Evolutionary conservation across 495 filamentous ascomycete species (phyloP), one percentile per base, ranked within the genome.

Genomic region (Apodospora peruviana): DNA sequence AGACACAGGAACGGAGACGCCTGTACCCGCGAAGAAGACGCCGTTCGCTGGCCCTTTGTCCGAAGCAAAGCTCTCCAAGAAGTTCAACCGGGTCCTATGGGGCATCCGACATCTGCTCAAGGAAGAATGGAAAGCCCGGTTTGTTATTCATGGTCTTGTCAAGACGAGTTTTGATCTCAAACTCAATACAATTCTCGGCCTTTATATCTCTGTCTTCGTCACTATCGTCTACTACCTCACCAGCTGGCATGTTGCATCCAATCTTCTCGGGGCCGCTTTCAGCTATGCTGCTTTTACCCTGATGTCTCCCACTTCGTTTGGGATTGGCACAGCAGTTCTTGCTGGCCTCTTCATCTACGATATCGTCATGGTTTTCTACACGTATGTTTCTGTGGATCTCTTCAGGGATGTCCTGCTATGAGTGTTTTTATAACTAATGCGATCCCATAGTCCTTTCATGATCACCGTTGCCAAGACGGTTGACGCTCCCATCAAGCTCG

Each of bases 341-440:
- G 71, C 65, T 2, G 86, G 84, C 0, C 73, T 98, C 14, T 97
- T 97, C 64, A 76, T 91, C 57, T 98, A 98, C 57, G 93, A 98
- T 56, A 91, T 98, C 44, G 86, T 90, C 60, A 94, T 97, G 70
- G 93, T 98, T 45, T 98, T 96, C 62, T 98, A 87, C 65, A 98
- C 93, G 73, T 81, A 62, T 59, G 76, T 68, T 9, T 32, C n/a
- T 37, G 18, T 25, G 8, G 50, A 38, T 5, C 24, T 4, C 23
- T n/a, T n/a, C n/a, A 14, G 36, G 1, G 36, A 23, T 17, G 29
- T 7, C 27, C 17, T 19, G n/a, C 19, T 1, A 34, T 14, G 16
- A 17, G 44, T 18, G 18, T 17, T 4, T 18, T 11, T 3, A 16
- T 20, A 9, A 32, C 53, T 57, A 24, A 74, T 57, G 11, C 14